phyloP scores from a whole-genome alignment of 2,329 filamentous ascomycete species.

The Monosporascus sp. region DNA sequence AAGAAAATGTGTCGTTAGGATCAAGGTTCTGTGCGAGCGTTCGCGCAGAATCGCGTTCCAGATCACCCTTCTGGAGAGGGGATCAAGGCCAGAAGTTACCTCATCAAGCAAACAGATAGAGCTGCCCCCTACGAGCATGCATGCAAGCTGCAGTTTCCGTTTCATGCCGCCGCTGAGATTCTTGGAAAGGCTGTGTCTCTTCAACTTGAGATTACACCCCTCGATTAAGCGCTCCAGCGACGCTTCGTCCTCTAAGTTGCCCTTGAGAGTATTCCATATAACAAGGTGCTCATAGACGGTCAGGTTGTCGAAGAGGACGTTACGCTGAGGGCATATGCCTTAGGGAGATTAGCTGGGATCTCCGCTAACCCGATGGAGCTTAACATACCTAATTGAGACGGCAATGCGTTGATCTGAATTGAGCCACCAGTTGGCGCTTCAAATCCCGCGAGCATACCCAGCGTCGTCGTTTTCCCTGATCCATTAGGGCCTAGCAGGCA shows the following conservation, averaged over 20 bases:
- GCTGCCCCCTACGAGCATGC: conserved; percentile 74
- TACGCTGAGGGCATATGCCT: conserved; percentile 71
- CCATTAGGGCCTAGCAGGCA: conserved; percentile 66
- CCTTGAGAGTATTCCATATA: conserved; percentile 67
- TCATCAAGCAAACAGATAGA: conserved; percentile 68
- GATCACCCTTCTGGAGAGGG: conserved; percentile 51
- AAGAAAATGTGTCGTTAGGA: conserved; percentile 24
- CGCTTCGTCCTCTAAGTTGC: conserved; percentile 38
- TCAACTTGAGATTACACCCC: conserved; percentile 61
- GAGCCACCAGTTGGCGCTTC: conserved; percentile 55
- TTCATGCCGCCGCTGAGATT: conserved; percentile 74
- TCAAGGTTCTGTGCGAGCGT: conserved; percentile 20
- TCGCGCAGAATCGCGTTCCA: conserved; percentile 24
- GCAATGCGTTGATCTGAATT: conserved; percentile 51
- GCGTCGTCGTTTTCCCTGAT: conserved; percentile 65
- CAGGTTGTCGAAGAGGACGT: conserved; percentile 70
- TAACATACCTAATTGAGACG: conserved; percentile 44
- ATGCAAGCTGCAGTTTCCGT: conserved; percentile 69
- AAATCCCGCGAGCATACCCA: conserved; percentile 64
- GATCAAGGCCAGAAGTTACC: conserved; percentile 69
- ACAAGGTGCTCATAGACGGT: conserved; percentile 67
- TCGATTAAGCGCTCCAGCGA: conserved; percentile 48
- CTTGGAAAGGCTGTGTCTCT: conserved; percentile 54
- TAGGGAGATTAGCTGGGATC: conserved; percentile 42
- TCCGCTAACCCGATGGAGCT: not conserved